Base-by-base conservation (phyloP, 805 yeast genomes). In the Metschnikowia shivogae region DNA sequence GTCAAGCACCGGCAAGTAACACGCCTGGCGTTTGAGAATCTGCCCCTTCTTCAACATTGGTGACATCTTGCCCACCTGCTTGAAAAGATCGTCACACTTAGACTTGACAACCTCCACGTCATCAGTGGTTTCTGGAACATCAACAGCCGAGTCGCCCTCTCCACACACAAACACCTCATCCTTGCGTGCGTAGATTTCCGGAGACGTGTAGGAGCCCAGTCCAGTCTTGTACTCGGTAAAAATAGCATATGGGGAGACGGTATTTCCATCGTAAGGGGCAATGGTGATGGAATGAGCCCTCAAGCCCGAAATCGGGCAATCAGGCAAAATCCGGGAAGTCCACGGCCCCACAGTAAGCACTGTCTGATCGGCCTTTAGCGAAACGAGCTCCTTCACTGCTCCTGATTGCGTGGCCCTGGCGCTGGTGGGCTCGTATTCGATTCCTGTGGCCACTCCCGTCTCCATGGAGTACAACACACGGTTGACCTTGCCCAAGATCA, bases 161-260 rank as follows among this genome's bases (percentile, higher is more conserved):
- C 99, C 98, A 67, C 98, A 92, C 1, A 93, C 93, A 58, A 90
- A 92, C 34, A 92, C 93, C 65, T 93, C 99, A 65, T 92, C 97
- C 57, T 82, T 84, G 62, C 99, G 78, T 7, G 98, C 96, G 63
- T 92, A 92, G 50, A 93, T 81, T 62, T 92, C 99, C 0, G 99
- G 99, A 2, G 95, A 81, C 20, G 87, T 90, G 64, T 82, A 86
- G 36, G 81, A 76, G 35, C 72, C 72, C 19, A 75, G 70, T n/a
- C 77, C 79, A n/a, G 87, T 70, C 58, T 82, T 82, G 49, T 92
- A 73, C 64, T 93, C 98, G 6, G 98, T 89, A 70, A 92, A 93
- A 34, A 93, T 82, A 5, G 98, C 98, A 62, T 81, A 89, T 3
- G 98, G 96, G 4, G 92, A 78, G n/a, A 90, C 95, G 19, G 72